Evolutionary conservation across 83 land plant genomes (phyloP).

Genomic region (Picea abies): DNA sequence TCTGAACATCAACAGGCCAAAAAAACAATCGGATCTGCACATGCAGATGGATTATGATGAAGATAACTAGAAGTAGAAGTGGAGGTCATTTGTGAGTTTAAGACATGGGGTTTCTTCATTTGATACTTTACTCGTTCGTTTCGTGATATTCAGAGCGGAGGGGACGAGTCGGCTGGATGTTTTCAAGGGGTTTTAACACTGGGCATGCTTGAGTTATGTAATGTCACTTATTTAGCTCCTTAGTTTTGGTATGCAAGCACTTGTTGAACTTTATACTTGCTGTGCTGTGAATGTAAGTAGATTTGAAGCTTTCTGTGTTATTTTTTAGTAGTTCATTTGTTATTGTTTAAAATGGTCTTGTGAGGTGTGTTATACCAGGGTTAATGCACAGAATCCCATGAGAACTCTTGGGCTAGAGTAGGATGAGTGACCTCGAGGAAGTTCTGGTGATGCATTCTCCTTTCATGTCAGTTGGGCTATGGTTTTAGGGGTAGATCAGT

Average conservation of each 20-base stretch:
- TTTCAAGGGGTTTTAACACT: not conserved
- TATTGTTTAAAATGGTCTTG: no score
- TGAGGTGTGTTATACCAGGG: no score
- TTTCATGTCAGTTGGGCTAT: no score
- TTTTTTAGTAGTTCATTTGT: not conserved
- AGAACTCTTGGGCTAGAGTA: no score
- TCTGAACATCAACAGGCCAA: not conserved
- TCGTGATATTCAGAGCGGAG: not conserved
- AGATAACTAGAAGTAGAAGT: not conserved
- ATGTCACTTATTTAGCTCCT: not conserved
- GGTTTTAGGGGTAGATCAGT: no score
- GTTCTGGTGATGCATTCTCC: no score
- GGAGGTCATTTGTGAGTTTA: not conserved
- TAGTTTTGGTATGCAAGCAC: not conserved
- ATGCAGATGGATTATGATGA: not conserved
- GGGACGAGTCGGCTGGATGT: not conserved
- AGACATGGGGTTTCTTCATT: not conserved
- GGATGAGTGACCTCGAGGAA: no score
- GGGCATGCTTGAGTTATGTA: not conserved
- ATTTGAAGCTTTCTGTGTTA: not conserved
- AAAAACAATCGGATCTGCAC: not conserved
- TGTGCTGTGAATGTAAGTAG: not conserved
- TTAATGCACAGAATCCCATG: no score
- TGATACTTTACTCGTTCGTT: not conserved
- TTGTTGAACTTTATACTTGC: not conserved